These are phyloP conservation scores for Boletus reticulatus DNA, from an alignment of 768 basidiomycete genomes.

Conservation along the genomic window DNA sequence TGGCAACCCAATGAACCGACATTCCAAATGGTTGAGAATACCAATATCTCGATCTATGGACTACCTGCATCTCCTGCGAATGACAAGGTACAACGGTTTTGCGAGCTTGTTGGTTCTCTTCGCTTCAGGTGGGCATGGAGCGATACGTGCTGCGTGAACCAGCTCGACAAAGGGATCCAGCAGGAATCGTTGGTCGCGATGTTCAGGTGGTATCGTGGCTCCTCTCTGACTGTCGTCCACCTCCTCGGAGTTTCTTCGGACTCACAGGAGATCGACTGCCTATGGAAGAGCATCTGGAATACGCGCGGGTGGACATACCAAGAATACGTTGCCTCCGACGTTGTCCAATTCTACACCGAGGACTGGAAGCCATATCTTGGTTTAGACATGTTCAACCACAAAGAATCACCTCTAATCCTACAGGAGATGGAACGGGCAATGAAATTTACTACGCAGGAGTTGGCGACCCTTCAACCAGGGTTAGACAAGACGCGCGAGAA, in stretches of 20 bases:
- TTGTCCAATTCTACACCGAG: conserved; percentile 7
- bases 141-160: conserved; percentile 9
- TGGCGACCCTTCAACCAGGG: too few species aligned
- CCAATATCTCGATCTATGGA: too few species aligned
- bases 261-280: background rate
- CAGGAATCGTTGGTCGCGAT: conserved; percentile 11
- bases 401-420: background rate
- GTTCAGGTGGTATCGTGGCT: conserved; percentile 11
- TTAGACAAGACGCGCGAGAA: too few species aligned
- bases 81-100: too few species aligned
- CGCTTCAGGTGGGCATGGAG: conserved; percentile 4
- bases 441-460: too few species aligned
- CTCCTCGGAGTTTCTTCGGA: background rate
- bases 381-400: background rate
- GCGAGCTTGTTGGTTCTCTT: too few species aligned
- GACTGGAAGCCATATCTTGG: conserved; percentile 10
- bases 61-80: too few species aligned
- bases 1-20: background rate
- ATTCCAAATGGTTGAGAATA: too few species aligned
- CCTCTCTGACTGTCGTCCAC: conserved; percentile 4
- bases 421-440: too few species aligned
- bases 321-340: conserved; percentile 2
- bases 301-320: conserved; percentile 12
- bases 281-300: conserved; percentile 4
- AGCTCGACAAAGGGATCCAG: background rate